Evolutionary conservation across 2,329 filamentous ascomycete genomes (phyloP).

Genomic region (Zymoseptoria brevis): DNA sequence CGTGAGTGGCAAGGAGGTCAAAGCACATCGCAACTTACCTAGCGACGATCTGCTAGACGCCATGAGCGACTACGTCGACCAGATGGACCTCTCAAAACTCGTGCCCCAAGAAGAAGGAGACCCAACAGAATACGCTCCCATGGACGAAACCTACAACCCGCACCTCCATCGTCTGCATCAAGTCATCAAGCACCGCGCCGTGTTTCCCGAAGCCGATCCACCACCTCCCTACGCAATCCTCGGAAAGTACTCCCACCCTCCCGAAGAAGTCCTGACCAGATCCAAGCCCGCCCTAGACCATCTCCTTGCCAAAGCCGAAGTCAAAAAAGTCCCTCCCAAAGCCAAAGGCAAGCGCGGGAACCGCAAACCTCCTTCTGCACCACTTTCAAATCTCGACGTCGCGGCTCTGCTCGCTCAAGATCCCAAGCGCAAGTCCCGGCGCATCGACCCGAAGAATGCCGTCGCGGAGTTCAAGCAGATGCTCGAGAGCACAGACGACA

Average conservation of each 20-base stretch:
- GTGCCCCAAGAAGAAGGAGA: slow-evolving; percentile 65
- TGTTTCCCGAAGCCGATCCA: slow-evolving; percentile 59
- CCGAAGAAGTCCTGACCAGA: slow-evolving; percentile 55
- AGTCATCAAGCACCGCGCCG: slow-evolving; percentile 73
- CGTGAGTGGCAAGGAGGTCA: slow-evolving; percentile 71
- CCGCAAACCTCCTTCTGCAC: slow-evolving; percentile 58
- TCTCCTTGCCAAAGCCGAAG: slow-evolving; percentile 61
- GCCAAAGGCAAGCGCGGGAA: slow-evolving; percentile 52
- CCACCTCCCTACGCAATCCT: slow-evolving; percentile 57
- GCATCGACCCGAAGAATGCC: slow-evolving; percentile 62
- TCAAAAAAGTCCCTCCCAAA: slow-evolving; percentile 58
- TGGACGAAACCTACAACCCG: slow-evolving; percentile 79
- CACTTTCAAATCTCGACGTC: slow-evolving; percentile 82
- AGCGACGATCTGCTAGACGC: slow-evolving; percentile 63
- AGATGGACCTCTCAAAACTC: slow-evolving; percentile 74
- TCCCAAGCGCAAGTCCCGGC: slow-evolving; percentile 36
- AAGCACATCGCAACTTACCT: slow-evolving; percentile 76
- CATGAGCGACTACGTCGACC: slow-evolving; percentile 88
- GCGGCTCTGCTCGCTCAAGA: slow-evolving; percentile 65
- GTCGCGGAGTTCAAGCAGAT: slow-evolving; percentile 86
- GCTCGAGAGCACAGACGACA: slow-evolving; percentile 51
- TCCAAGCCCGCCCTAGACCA: slow-evolving; percentile 52
- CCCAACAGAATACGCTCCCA: slow-evolving; percentile 59
- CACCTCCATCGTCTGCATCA: slow-evolving; percentile 82
- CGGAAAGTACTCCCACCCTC: slow-evolving; percentile 64